Evolutionary conservation across 2,329 filamentous ascomycete genomes (phyloP).

Genomic region (Hymenoscyphus scutula): DNA sequence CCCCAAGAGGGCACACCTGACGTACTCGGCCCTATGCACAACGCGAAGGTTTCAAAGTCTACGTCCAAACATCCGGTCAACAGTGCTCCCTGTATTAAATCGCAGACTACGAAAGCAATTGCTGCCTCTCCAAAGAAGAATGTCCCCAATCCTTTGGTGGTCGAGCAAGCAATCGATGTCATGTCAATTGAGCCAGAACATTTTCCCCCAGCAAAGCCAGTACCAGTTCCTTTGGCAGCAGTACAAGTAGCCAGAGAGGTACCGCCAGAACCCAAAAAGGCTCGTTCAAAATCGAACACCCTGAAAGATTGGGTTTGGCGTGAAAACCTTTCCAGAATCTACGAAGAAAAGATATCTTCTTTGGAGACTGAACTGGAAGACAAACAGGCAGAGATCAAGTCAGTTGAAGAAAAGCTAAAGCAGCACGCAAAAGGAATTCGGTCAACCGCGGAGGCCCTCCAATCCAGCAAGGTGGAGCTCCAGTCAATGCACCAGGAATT

Average conservation of each 20-base stretch:
- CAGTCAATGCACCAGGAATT: background rate
- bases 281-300: background rate
- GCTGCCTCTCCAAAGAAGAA: background rate
- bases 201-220: background rate
- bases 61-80: background rate
- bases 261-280: background rate
- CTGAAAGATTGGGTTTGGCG: background rate
- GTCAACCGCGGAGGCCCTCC: background rate
- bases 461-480: background rate
- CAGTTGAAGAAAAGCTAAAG: background rate
- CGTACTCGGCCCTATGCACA: background rate
- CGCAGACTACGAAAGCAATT: background rate
- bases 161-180: background rate
- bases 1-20: background rate
- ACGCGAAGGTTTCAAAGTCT: background rate
- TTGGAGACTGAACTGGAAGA: background rate
- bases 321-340: background rate
- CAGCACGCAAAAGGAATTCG: background rate
- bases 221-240: background rate
- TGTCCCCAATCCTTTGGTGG: background rate
- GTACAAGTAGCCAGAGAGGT: background rate
- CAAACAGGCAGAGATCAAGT: background rate
- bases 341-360: slow-evolving; percentile 1
- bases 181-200: background rate
- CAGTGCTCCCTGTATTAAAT: background rate